Conservation (phyloP, 306 rosid species). For the Cucumis cinereus region DNA sequence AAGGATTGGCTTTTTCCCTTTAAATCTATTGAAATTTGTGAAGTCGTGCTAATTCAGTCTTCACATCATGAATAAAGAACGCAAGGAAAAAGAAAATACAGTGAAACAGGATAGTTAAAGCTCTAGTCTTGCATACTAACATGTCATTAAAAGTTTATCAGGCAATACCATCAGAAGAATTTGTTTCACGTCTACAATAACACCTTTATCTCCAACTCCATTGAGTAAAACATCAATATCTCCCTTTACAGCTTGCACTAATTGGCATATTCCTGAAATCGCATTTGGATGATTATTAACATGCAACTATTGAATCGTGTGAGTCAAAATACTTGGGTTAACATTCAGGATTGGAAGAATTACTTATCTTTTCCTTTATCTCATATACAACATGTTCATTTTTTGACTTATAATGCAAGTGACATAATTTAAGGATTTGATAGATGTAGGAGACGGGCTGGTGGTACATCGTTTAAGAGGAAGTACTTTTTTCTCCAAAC, state of each 20-base stretch:
- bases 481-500: neutral
- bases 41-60: neutral
- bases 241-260: slow-evolving; percentile 63
- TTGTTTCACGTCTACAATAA: slow-evolving; percentile 65
- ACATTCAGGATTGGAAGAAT: neutral
- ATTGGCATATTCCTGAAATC: slow-evolving; percentile 37
- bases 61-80: neutral
- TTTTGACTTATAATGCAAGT: neutral
- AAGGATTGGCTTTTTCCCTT: neutral
- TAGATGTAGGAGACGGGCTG: neutral
- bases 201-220: slow-evolving; percentile 56
- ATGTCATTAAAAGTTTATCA: slow-evolving; percentile 6
- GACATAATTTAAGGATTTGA: neutral
- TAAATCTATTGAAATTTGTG: neutral
- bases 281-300: neutral
- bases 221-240: slow-evolving; percentile 46
- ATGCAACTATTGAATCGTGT: neutral
- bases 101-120: slow-evolving; percentile 2
- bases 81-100: neutral
- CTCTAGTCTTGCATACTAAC: slow-evolving; percentile 1
- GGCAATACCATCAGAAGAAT: slow-evolving; percentile 67
- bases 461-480: neutral
- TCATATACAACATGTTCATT: neutral
- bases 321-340: neutral
- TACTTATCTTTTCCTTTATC: neutral